Evolutionary conservation across 495 filamentous ascomycete species (phyloP), one percentile per base, ranked within the genome.

Genomic region (Annulohypoxylon stygium): DNA sequence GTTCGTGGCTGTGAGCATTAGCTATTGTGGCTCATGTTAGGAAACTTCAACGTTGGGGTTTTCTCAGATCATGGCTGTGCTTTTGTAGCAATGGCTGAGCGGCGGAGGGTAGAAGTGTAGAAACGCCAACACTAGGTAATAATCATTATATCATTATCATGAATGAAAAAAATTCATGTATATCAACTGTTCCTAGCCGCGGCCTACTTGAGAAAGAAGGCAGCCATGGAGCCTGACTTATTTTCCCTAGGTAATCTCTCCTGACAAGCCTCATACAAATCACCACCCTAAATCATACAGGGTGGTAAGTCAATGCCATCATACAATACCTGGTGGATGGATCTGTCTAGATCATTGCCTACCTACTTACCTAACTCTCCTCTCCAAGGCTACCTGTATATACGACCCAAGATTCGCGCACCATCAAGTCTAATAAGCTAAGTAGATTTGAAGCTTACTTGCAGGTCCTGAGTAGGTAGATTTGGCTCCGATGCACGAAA

Each of bases 1-100:
- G 55, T 16, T 30, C 37, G 70, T 73, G 65, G 70, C 70, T 73
- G 54, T 67, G 51, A 47, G 34, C n/a, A 64, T 20, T 51, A 37
- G 30, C 3, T 53, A 30, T 43, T 65, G 70, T 73, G 70, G 70
- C 70, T 73, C 57, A 25, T 47, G 23, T 12, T 18, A 26, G 20
- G 48, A 23, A 1, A 26, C 20, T 10, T 50, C 1, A 30, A 30
- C 14, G 43, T n/a, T 47, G 43, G 50, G 14, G 14, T 33, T 33
- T 53, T 14, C 50, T 12, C 16, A 53, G 26, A n/a, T 16, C 11
- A 55, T 30, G 33, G 54, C 54, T 58, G 50, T 54, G 50, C 30
- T 25, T 30, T 25, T 3, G 5, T 33, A 33, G 20, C 2, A n/a
- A 26, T 33, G 23, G 23, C 25, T 25, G 23, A 54, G 50, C 11